Base-by-base conservation (phyloP, 2,329 filamentous ascomycete species). In the Fusarium xylarioides region DNA sequence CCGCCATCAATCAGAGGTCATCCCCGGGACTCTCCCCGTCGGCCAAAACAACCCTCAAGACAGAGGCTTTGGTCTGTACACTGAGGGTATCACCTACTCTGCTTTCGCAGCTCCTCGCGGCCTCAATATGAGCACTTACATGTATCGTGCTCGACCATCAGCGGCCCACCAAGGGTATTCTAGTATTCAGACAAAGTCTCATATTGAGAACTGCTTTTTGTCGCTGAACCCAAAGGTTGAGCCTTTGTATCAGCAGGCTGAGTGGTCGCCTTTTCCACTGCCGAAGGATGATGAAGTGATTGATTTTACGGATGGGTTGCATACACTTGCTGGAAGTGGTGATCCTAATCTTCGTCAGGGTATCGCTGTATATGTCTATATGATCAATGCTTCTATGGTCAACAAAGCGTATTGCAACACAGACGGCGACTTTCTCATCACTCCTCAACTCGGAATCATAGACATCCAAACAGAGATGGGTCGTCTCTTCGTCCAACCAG, bases 61-160 rank as follows among this genome's bases (percentile, higher is more conserved):
- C 10, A 52, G 66, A 12, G 68, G 68, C 1, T 61, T 70, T 11
- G 68, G 68, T 8, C 16, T 71, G 18, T 71, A 71, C 28, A 71
- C 68, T 9, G 68, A 71, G n/a, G 68, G 68, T 4, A 70, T 71
- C 21, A 71, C 68, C n/a, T 71, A 70, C 54, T 71, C 66, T 26
- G 55, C 68, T 8, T 71, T 71, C 43, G 68, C 68, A 16, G 66
- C 66, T 11, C 66, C 68, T 12, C 32, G 68, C 7, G 30, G 30
- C 9, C 10, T 38, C 4, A 70, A 71, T 46, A 46, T 37, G 38
- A 71, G 66, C 40, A 66, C 56, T 0, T 71, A 71, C 9, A 70
- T 71, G 68, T 71, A 71, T 5, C 67, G 67, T 1, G 59, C 66
- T 11, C 40, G 66, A 23, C 68, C 68, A 4, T 70, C 68, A 9